These are phyloP conservation scores for Poa pratensis DNA, from an alignment of 176 grass and related monocot species.

Conservation along the genomic window DNA sequence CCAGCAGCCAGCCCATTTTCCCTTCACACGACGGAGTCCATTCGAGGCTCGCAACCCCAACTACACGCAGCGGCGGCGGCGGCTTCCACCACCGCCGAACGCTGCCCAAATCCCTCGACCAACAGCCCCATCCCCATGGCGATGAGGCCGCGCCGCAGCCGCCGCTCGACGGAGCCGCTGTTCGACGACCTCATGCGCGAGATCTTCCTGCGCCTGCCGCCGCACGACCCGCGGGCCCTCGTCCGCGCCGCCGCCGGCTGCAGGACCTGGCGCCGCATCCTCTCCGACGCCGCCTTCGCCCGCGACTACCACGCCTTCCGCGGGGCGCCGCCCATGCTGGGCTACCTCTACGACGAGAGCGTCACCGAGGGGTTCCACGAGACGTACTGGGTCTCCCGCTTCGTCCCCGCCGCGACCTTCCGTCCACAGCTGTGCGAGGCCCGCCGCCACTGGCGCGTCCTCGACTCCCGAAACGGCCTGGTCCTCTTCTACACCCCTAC, in stretches of 20 bases:
- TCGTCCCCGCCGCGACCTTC: not conserved
- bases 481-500: conserved; percentile 10
- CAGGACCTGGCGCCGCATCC: not conserved
- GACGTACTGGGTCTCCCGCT: not conserved
- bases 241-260: conserved; percentile 7
- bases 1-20: not conserved
- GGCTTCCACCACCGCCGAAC: not conserved
- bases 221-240: not conserved
- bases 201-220: not conserved
- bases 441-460: not conserved
- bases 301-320: not conserved
- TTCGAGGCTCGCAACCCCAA: not conserved
- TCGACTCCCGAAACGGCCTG: conserved; percentile 1
- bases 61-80: not conserved
- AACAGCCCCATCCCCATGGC: not conserved
- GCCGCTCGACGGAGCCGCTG: not conserved
- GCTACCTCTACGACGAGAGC: not conserved
- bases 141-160: not conserved
- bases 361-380: too few relatives aligned
- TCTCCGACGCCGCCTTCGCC: not conserved
- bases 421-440: not conserved
- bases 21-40: not conserved
- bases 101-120: not conserved
- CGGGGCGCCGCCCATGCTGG: not conserved
- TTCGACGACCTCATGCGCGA: not conserved